Evolutionary conservation across 164 flowering plant species (phyloP).

Genomic region (Stephania japonica): DNA sequence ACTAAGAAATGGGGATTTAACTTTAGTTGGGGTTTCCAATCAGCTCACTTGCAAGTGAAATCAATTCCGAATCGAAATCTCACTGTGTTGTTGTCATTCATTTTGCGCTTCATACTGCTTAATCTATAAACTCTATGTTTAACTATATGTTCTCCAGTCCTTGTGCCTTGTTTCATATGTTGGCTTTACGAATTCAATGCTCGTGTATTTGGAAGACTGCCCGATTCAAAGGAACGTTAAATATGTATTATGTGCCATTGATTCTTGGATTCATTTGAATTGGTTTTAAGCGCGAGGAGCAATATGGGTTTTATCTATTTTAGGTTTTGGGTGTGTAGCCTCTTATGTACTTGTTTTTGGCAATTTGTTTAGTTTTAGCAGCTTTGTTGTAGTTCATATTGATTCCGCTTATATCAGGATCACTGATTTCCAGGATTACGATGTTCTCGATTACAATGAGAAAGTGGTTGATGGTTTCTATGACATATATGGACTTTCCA

Average conservation of each 20-base stretch:
- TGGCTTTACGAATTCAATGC: background rate
- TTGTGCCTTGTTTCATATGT: background rate
- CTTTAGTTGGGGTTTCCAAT: background rate
- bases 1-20: background rate
- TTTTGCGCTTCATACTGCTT: background rate
- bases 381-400: background rate
- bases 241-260: background rate
- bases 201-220: background rate
- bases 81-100: background rate
- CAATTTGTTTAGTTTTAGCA: background rate
- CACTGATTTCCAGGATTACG: slow-evolving; percentile 55
- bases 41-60: background rate
- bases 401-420: slow-evolving; percentile 14
- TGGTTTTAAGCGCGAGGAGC: background rate
- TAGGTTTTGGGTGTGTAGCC: background rate
- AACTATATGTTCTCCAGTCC: background rate
- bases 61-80: background rate
- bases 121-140: background rate
- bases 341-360: background rate
- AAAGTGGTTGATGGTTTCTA: slow-evolving; percentile 92
- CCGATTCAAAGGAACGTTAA: background rate
- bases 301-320: background rate
- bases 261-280: background rate
- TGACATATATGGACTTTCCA: slow-evolving; percentile 64
- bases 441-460: slow-evolving; percentile 88